Percentiles rank a stretch among this genome's conserved stretches.
These are phyloP conservation scores for Agaricus subrufescens DNA, from an alignment of 768 basidiomycete genomes.

Conservation along the genomic window DNA sequence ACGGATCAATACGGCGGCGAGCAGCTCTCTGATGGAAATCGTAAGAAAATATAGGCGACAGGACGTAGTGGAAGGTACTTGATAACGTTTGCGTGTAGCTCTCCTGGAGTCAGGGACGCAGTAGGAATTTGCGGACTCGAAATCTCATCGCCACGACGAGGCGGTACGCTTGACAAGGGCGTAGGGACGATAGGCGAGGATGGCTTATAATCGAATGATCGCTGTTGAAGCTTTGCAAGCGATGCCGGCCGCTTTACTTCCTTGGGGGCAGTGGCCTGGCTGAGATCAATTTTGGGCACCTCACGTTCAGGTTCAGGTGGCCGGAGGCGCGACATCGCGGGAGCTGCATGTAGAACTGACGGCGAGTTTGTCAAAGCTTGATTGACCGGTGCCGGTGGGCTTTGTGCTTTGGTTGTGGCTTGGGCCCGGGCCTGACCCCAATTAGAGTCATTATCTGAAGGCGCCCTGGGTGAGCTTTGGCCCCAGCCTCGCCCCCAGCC, in stretches of 20 bases:
- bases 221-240: neutral
- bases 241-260: neutral
- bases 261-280: neutral
- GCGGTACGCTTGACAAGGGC: neutral
- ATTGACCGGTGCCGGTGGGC: neutral
- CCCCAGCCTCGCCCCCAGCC: too few species aligned
- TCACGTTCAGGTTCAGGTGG: neutral
- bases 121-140: neutral
- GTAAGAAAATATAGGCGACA: neutral
- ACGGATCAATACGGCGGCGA: neutral
- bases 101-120: neutral
- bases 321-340: neutral
- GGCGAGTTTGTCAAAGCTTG: neutral
- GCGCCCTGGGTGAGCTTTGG: too few species aligned
- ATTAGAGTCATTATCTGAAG: too few species aligned
- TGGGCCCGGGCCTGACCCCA: too few species aligned
- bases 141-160: neutral
- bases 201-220: neutral
- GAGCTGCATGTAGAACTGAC: neutral
- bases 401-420: too few species aligned
- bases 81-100: conserved; percentile 4
- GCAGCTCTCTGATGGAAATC: neutral
- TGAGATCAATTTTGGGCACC: neutral
- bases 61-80: neutral
- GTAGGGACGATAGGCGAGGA: neutral